Evolutionary conservation across 495 filamentous ascomycete species (phyloP).

Genomic region (Tuber brumale): DNA sequence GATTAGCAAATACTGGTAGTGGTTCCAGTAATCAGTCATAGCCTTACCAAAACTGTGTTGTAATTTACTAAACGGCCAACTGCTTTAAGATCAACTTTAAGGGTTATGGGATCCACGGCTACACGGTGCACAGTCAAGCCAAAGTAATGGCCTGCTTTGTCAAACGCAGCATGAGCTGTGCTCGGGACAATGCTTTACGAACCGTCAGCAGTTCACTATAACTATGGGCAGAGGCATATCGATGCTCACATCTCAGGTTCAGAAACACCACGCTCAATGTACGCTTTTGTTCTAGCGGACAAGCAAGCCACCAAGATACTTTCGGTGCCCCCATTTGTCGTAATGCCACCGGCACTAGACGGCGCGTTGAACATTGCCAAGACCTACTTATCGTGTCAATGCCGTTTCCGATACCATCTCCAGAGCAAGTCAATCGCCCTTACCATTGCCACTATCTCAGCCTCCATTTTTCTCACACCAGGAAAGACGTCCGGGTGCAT

Average conservation of each 20-base stretch:
- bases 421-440: not conserved
- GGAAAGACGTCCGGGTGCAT: constrained; percentile 98
- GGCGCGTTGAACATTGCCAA: constrained; percentile 89
- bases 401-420: not conserved
- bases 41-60: constrained; percentile 70
- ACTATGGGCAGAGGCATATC: not conserved
- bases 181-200: constrained; percentile 74
- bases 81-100: constrained; percentile 71
- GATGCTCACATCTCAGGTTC: constrained; percentile 83
- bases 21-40: not conserved
- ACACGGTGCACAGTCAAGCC: constrained; percentile 90
- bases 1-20: not conserved
- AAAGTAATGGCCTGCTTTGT: constrained; percentile 91
- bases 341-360: constrained; percentile 72
- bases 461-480: constrained; percentile 98
- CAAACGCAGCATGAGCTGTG: constrained; percentile 92
- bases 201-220: constrained; percentile 30
- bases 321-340: constrained; percentile 89
- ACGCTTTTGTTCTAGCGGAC: constrained; percentile 80
- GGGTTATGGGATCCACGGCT: constrained; percentile 71
- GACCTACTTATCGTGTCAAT: constrained; percentile 47
- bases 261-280: constrained; percentile 71
- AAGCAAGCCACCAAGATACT: constrained; percentile 93
- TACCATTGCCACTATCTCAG: constrained; percentile 94
- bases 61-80: constrained; percentile 83